Base-by-base conservation (phyloP, 2,329 filamentous ascomycete genomes). In the Colletotrichum orbiculare region DNA sequence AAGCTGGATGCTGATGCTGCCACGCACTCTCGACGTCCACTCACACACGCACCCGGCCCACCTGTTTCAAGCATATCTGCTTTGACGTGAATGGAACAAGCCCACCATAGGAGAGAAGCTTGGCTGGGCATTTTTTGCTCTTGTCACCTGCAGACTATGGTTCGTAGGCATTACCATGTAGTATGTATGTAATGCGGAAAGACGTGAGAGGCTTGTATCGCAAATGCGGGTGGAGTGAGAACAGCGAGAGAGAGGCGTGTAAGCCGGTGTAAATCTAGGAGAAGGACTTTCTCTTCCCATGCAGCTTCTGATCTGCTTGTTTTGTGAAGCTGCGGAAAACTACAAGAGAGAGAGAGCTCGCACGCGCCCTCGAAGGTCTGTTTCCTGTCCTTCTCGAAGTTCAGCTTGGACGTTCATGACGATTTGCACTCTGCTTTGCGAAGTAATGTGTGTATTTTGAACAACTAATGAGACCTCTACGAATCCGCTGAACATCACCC, bases 61-160 rank as follows among this genome's bases (percentile, higher is more conserved):
- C 62, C 46, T 62, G 62, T 65, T 65, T 65, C 62, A 65, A 61
- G 57, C 57, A 65, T 56, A 60, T 56, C 58, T 65, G 62, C 62
- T 65, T 65, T 65, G 62, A 65, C 62, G 46, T 61, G 62, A 49
- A 61, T 61, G 61, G 45, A 65, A 56, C 62, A 42, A 46, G 37
- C 45, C 62, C 45, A 59, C 61, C 52, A 15, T 5, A 4, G 25
- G 1, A 25, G 25, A 25, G 25, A 25, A 25, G 25, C 25, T 25
- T 25, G 25, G 25, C 25, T 25, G 25, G 25, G 25, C 25, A 25
- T 25, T 25, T 25, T 25, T 1, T 25, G 3, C 25, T 25, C 25
- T 25, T 25, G 25, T 25, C 25, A 25, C 1, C 25, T 1, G 39
- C 57, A 39, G 37, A 48, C 54, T 15, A 43, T 13, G 13, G 8